A percentile compares a stretch with the other conserved stretches of the same genome.
Evolutionary conservation across 371 early-diverging fungal genomes (phyloP).

Genomic region (Mucor sp.): DNA sequence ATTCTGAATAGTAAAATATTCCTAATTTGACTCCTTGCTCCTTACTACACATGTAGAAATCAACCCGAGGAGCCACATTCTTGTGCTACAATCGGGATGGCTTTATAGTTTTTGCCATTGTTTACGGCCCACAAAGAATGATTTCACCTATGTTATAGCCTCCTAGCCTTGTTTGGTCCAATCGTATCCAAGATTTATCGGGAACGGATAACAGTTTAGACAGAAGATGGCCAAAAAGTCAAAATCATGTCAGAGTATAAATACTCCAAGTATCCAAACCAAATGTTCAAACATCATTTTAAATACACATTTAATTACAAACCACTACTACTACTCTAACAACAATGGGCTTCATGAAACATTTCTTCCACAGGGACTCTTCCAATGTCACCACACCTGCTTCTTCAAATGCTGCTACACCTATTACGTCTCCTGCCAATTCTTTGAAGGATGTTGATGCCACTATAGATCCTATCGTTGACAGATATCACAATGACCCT

Average conservation of each 20-base stretch:
- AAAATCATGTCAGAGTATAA: not conserved
- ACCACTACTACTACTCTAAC: not conserved
- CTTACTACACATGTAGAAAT: not conserved
- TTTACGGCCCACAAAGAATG: not conserved
- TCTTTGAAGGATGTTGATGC: slow-evolving; percentile 1
- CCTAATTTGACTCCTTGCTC: not conserved
- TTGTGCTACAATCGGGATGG: slow-evolving; percentile 16
- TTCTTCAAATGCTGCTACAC: slow-evolving; percentile 12
- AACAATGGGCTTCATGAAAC: slow-evolving; percentile 20
- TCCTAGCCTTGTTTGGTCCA: not conserved
- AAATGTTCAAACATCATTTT: not conserved
- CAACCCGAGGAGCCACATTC: not conserved
- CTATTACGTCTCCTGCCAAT: slow-evolving; percentile 16
- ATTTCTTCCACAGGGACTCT: slow-evolving; percentile 4
- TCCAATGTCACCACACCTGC: not conserved
- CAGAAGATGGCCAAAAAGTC: not conserved
- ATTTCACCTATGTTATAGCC: not conserved
- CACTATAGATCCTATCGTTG: not conserved
- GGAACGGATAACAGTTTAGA: slow-evolving; percentile 20
- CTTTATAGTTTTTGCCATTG: not conserved
- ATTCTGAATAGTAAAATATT: not conserved
- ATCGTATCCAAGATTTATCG: not conserved
- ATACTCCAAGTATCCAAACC: not conserved
- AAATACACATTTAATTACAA: not conserved
- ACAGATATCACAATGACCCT: slow-evolving; percentile 25